Evolutionary conservation across 805 yeast species (phyloP).

Genomic region (Kregervanrija delftensis): DNA sequence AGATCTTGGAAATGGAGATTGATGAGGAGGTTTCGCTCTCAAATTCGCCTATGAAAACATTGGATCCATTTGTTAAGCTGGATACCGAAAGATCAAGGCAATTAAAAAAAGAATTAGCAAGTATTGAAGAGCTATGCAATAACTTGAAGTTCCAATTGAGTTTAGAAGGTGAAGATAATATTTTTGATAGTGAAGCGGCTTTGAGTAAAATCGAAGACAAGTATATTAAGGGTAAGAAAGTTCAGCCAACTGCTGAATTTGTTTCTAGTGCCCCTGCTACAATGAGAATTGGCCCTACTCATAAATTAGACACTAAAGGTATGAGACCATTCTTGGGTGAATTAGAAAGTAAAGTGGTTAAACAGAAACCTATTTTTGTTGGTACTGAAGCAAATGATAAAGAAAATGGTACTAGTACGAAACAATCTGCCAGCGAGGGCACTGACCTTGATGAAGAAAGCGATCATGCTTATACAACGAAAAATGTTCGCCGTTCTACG

Average conservation of each 20-base stretch:
- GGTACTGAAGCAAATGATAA: not conserved
- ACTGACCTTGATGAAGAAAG: not conserved
- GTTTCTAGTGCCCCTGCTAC: slow-evolving; percentile 16
- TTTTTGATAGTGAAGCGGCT: slow-evolving; percentile 14
- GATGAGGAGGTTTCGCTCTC: slow-evolving; percentile 1
- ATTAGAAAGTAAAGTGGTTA: slow-evolving; percentile 42
- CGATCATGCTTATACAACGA: not conserved
- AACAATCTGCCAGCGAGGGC: not conserved
- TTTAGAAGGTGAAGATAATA: slow-evolving; percentile 18
- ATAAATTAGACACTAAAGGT: slow-evolving; percentile 13
- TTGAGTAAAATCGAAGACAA: slow-evolving; percentile 22
- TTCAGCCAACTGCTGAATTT: slow-evolving; percentile 17
- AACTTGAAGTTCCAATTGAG: slow-evolving; percentile 21
- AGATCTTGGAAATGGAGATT: slow-evolving; percentile 12
- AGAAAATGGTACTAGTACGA: not conserved
- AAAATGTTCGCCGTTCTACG: too few relatives aligned
- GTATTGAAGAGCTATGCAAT: slow-evolving; percentile 21
- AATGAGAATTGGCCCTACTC: slow-evolving; percentile 10
- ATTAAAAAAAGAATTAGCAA: slow-evolving; percentile 17
- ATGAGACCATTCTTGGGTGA: slow-evolving; percentile 43
- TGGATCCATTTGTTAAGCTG: slow-evolving; percentile 21
- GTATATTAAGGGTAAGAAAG: slow-evolving; percentile 23
- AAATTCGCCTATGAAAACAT: slow-evolving; percentile 13
- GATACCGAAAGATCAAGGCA: slow-evolving; percentile 14
- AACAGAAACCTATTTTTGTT: slow-evolving; percentile 28